Evolutionary conservation across 257 asterid species (phyloP), one percentile per base, ranked within the genome.

Genomic region (Voacanga thouarsii): DNA sequence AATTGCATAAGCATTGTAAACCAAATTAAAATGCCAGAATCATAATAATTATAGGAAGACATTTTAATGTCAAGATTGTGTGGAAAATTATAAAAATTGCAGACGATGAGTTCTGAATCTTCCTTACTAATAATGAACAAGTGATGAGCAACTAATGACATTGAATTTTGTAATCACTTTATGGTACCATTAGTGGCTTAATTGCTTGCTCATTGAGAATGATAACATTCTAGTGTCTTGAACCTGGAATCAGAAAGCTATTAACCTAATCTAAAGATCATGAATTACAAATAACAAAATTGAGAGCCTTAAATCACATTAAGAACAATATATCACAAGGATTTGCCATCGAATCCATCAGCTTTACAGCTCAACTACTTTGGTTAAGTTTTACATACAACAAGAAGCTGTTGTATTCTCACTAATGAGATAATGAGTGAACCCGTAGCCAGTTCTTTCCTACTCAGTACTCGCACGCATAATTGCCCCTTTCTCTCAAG

Each of bases 381-480:
- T 37, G 26, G 45, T 79, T 77, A 53, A 56, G 55, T 55, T 64
- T 57, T 66, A 71, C 71, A 63, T 78, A 78, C 69, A 80, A 87
- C 91, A 90, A 89, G 85, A 90, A 87, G 93, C 84, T 88, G 94
- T 89, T 90, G 96, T 71, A 80, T 76, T 45, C 75, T 75, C 72
- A 78, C 64, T 47, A 43, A 77, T 12, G 21, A 55, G 67, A 30
- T 44, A 18, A 53, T 45, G 44, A 30, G 7, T 69, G 47, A 44
- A 44, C 6, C 47, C 37, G n/a, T 33, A 33, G 37, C 12, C 15
- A 49, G 16, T 11, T 57, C 49, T 37, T 44, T 55, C 44, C 76
- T 55, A 68, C 71, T 64, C 78, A 75, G 80, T 79, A 81, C 82
- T 77, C 81, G 74, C 67, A 68, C 15, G 76, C 51, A 77, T 71